phyloP scores from a whole-genome alignment of 2,329 filamentous ascomycete genomes.

The Pseudopithomyces maydicus region DNA sequence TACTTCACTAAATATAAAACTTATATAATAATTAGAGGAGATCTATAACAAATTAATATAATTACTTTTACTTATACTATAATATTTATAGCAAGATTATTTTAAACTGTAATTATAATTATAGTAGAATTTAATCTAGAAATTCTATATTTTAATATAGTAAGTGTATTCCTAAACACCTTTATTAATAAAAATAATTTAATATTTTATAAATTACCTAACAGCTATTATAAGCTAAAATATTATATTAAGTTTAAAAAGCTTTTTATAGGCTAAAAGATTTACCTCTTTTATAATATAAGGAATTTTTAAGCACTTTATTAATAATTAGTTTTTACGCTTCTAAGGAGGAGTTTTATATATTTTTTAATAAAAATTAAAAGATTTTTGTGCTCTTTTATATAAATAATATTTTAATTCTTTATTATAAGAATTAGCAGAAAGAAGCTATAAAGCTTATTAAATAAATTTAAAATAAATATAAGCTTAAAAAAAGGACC shows the following conservation, averaged over 20 bases:
- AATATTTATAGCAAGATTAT: background rate
- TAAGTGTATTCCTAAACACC: background rate
- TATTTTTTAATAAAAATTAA: background rate
- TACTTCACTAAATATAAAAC: background rate
- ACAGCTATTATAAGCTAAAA: background rate
- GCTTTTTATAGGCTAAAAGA: background rate
- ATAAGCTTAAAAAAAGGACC: background rate
- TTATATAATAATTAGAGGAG: background rate
- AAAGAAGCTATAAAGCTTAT: background rate
- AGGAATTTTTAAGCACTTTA: background rate
- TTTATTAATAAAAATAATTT: background rate
- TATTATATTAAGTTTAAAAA: background rate
- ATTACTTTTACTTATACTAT: background rate
- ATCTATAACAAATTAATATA: background rate
- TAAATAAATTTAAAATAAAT: background rate
- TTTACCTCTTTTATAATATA: background rate
- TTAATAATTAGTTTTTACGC: background rate
- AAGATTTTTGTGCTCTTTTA: background rate
- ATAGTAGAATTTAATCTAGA: background rate
- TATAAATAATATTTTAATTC: background rate
- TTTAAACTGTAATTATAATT: background rate
- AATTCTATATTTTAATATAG: background rate
- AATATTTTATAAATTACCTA: background rate
- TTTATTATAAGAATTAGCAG: background rate
- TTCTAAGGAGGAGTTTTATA: background rate